Base-by-base conservation (phyloP, 176 grass and related monocot species). In the Zoysia pacifica region DNA sequence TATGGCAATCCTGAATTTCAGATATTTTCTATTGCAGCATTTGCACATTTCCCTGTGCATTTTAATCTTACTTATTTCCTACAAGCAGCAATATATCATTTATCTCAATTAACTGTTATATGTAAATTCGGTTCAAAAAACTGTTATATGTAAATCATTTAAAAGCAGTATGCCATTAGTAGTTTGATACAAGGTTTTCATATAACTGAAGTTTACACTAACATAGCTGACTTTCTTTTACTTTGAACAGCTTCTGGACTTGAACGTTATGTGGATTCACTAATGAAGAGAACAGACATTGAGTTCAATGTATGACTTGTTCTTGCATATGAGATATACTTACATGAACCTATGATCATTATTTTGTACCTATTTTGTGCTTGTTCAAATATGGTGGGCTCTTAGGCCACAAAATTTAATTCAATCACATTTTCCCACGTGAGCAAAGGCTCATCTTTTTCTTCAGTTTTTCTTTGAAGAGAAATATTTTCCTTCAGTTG, bases 221-320 rank as follows among this genome's bases (percentile, higher is more conserved):
- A 55, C 28, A 28, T 28, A 28, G 35, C 65, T 89, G 16, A 80
- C 47, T 88, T 20, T 59, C 44, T 45, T 74, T 61, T 83, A 62
- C 62, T 90, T 86, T 84, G 74, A 59, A 94, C 90, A 97, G 94
- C 94, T 94, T 83, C 90, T 42, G 94, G 94, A 62, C 82, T 97
- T 79, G 91, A 90, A 68, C 83, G 69, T 4, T 90, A 97, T 87
- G 89, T 92, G 48, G 91, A 90, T 40, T 65, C 85, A 40, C 90
- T 97, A 71, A 73, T 85, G 66, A 94, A 82, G 85, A 86, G 85
- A 75, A 72, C 80, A n/a, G 91, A 97, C 79, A 48, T 82, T 64
- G 94, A 97, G 55, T 97, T 97, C 83, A 90, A 86, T 48, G 94
- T 92, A 97, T 75, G 84, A 13, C 68, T 72, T 56, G 42, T 65